Conservation (phyloP, 345 rosid species). For the Syzygium aromaticum region DNA sequence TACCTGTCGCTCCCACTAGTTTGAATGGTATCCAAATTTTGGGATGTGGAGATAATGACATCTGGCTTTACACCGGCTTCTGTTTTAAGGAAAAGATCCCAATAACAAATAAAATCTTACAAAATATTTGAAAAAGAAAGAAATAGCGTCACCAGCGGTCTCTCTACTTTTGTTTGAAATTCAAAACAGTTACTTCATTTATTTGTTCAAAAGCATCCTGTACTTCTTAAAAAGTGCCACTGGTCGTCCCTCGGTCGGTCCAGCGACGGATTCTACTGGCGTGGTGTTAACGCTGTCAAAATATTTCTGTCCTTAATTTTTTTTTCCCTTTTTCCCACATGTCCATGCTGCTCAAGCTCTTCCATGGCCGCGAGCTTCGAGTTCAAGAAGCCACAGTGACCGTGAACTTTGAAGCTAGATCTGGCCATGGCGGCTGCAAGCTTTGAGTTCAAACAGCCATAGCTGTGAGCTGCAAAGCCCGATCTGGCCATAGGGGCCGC, state of each 20-base stretch:
- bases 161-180: background rate
- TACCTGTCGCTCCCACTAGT: constrained; percentile 29
- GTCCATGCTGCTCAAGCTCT: no score
- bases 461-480: background rate
- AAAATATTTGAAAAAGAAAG: background rate
- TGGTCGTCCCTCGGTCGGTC: background rate
- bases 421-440: background rate
- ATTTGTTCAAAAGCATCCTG: background rate
- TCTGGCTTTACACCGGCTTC: background rate
- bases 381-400: background rate
- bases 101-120: background rate
- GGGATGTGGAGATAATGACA: background rate
- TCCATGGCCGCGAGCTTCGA: no score
- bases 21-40: constrained; percentile 12
- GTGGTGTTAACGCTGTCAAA: background rate
- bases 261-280: background rate
- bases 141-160: background rate
- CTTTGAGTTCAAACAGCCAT: background rate
- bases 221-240: background rate
- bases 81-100: background rate
- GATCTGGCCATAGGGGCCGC: background rate
- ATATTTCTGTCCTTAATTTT: background rate
- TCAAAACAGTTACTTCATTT: background rate
- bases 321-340: background rate
- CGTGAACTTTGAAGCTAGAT: background rate